Conservation (phyloP, 2,329 filamentous ascomycete species). For the Neoarthrinium moseri region DNA sequence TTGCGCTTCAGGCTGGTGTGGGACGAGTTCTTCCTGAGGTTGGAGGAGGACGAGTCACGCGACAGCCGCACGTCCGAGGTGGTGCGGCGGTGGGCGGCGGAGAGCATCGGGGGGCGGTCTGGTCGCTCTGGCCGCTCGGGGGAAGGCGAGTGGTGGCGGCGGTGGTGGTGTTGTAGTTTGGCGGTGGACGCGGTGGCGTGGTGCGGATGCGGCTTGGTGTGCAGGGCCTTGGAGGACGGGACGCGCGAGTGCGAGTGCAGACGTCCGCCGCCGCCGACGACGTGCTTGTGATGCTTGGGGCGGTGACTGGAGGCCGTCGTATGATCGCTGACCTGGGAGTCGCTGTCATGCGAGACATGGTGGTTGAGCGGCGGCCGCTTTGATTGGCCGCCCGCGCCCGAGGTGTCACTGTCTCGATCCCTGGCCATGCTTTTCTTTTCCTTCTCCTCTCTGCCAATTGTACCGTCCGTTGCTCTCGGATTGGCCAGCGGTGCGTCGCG, state of each 20-base stretch:
- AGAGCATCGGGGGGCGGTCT: conserved; percentile 32
- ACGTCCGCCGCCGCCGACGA: conserved; percentile 43
- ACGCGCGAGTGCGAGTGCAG: conserved; percentile 53
- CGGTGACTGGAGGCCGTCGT: conserved; percentile 26
- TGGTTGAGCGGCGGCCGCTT: conserved; percentile 43
- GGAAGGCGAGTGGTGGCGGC: conserved; percentile 34
- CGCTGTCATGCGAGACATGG: conserved; percentile 28
- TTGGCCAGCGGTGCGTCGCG: too few relatives aligned
- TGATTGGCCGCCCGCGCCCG: conserved; percentile 34
- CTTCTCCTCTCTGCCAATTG: too few relatives aligned
- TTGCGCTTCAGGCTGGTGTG: conserved; percentile 59
- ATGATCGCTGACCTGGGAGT: conserved; percentile 34
- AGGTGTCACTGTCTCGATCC: conserved; percentile 47
- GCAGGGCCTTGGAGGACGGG: conserved; percentile 50
- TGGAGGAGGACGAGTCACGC: conserved; percentile 40
- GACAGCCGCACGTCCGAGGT: conserved; percentile 51
- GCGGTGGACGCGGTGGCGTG: conserved; percentile 19
- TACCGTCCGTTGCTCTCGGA: too few relatives aligned
- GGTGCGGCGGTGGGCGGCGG: conserved; percentile 43
- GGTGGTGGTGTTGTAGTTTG: conserved; percentile 28
- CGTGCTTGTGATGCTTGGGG: conserved; percentile 38
- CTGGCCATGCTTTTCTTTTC: conserved; percentile 20
- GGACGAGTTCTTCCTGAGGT: conserved; percentile 52
- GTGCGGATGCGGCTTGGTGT: conserved; percentile 36
- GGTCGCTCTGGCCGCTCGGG: conserved; percentile 27